Evolutionary conservation across 495 filamentous ascomycete species (phyloP).

Genomic region (Penicillium cosmopolitanum): DNA sequence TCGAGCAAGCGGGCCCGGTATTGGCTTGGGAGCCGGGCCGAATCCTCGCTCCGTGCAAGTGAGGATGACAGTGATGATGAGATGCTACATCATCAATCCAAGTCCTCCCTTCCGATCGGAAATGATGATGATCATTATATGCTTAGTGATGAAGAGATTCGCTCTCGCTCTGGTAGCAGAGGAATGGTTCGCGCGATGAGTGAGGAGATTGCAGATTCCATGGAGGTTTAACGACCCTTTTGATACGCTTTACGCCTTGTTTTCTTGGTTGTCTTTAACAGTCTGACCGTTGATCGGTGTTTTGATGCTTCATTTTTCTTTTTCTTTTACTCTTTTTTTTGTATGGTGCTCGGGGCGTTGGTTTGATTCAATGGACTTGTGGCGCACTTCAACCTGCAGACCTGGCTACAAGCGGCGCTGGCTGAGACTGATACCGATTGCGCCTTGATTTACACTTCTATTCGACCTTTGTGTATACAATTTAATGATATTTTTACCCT

Average conservation of each 20-base stretch:
- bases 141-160: conserved; percentile 49
- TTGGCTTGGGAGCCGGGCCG: conserved; percentile 74
- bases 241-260: not conserved
- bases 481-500: conserved; percentile 13
- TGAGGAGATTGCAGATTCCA: conserved; percentile 71
- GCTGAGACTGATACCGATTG: conserved; percentile 23
- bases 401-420: conserved; percentile 22
- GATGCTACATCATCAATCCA: conserved; percentile 29
- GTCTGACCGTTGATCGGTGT: conserved; percentile 30
- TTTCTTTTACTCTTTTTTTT: conserved; percentile 6
- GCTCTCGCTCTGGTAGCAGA: conserved; percentile 41
- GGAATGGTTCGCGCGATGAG: conserved; percentile 68
- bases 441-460: conserved; percentile 12
- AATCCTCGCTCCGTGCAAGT: conserved; percentile 29
- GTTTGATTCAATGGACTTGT: conserved; percentile 22
- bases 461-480: conserved; percentile 11
- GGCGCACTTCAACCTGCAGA: conserved; percentile 38
- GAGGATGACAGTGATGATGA: conserved; percentile 54
- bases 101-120: conserved; percentile 18
- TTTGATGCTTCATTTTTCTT: conserved; percentile 10
- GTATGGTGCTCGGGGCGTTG: conserved; percentile 28
- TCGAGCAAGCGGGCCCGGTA: conserved; percentile 78
- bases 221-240: conserved; percentile 57
- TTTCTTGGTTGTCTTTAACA: conserved; percentile 15
- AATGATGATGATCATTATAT: conserved; percentile 50